Conservation (phyloP, 768 basidiomycete genomes). For the Suillus sp. region DNA sequence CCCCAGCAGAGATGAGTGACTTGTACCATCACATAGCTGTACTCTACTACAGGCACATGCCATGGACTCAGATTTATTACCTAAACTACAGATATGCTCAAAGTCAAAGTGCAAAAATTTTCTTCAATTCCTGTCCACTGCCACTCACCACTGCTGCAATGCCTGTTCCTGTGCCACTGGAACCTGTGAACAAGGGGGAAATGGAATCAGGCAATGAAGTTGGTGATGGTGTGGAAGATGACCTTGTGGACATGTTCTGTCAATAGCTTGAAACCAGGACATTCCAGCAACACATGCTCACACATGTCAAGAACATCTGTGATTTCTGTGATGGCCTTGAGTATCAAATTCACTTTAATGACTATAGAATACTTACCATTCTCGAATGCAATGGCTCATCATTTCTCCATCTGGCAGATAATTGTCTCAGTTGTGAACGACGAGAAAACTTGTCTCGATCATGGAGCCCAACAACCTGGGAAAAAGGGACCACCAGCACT, state of each 20-base stretch:
- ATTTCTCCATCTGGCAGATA: no score
- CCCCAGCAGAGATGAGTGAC: no score
- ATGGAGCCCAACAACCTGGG: background rate
- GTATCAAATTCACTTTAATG: no score
- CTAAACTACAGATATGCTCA: background rate
- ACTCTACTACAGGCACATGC: background rate
- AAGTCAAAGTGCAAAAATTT: constrained; percentile 2
- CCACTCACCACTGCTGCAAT: background rate
- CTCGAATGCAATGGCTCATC: no score
- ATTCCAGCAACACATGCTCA: background rate
- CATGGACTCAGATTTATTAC: background rate
- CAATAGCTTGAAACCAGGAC: background rate
- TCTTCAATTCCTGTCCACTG: background rate
- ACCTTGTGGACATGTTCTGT: background rate
- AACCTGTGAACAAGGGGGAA: background rate
- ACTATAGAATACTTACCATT: no score
- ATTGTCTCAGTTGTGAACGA: background rate
- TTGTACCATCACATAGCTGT: no score
- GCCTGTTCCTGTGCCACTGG: background rate
- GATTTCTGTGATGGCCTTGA: no score
- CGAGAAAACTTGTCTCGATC: background rate
- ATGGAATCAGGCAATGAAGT: background rate
- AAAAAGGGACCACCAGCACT: background rate
- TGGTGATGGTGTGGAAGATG: background rate
- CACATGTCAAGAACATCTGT: background rate